Conservation (phyloP, 345 rosid species). For the Aegle marmelos region DNA sequence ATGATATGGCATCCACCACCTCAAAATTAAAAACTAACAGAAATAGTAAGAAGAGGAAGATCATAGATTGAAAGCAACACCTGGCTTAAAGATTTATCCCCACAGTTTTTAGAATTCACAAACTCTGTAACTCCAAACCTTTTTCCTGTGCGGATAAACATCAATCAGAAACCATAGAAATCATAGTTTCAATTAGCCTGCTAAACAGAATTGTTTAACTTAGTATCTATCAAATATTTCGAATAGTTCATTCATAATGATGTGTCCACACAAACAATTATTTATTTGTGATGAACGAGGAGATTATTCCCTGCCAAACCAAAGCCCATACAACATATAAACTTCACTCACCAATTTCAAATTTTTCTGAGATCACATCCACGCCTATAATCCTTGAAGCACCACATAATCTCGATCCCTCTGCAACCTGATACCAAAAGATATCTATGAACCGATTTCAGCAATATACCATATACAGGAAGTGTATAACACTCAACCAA, state of each 20-base stretch:
- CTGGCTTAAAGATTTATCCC: slow-evolving; percentile 57
- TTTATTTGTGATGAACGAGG: neutral
- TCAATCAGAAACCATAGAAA: neutral
- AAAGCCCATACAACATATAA: neutral
- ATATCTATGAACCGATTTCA: neutral
- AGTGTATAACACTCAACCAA: neutral
- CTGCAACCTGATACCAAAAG: slow-evolving; percentile 58
- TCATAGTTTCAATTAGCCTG: neutral
- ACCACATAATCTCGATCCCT: slow-evolving; percentile 78
- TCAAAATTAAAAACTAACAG: neutral
- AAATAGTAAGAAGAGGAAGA: neutral
- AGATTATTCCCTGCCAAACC: neutral
- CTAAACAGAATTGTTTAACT: neutral
- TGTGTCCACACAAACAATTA: neutral
- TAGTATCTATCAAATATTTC: neutral
- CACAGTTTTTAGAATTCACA: slow-evolving; percentile 45
- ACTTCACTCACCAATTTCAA: slow-evolving; percentile 54
- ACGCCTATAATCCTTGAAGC: slow-evolving; percentile 78
- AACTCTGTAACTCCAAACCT: slow-evolving; percentile 79
- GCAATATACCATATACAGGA: neutral
- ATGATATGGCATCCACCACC: neutral
- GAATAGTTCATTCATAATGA: neutral
- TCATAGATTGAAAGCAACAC: slow-evolving; percentile 24
- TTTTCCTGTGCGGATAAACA: slow-evolving; percentile 37
- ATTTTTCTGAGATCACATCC: slow-evolving; percentile 63